Evolutionary conservation across 352 stramenopile species (phyloP).

Genomic region (Sclerospora graminicola): DNA sequence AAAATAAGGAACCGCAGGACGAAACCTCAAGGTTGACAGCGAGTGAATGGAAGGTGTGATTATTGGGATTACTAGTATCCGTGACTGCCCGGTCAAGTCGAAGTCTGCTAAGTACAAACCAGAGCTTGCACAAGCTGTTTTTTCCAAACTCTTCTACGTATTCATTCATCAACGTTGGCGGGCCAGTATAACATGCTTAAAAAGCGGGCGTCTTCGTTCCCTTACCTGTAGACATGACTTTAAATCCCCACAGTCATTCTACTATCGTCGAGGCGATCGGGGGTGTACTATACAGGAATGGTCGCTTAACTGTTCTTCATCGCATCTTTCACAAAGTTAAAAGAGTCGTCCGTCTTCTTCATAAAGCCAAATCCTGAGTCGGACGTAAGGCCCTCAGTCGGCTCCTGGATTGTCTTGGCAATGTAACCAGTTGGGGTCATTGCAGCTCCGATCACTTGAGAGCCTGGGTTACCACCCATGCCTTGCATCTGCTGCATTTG

Average conservation of each 20-base stretch:
- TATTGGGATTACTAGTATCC: background rate
- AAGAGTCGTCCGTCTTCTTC: conserved; percentile 84
- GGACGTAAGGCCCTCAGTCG: conserved; percentile 50
- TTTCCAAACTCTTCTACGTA: conserved; percentile 13
- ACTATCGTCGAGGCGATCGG: conserved; percentile 18
- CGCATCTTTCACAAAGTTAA: conserved; percentile 83
- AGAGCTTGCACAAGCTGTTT: conserved; percentile 17
- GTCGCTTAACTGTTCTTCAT: conserved; percentile 80
- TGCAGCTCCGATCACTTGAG: conserved; percentile 72
- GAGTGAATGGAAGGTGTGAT: background rate
- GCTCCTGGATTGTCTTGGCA: conserved; percentile 81
- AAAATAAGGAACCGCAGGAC: conserved; percentile 1
- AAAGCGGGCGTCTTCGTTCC: conserved; percentile 10
- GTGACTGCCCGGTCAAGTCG: background rate
- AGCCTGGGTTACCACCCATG: conserved; percentile 32
- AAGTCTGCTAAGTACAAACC: background rate
- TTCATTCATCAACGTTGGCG: conserved; percentile 21
- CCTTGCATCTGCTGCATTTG: conserved; percentile 56
- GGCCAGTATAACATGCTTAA: conserved; percentile 4
- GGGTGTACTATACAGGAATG: conserved; percentile 42
- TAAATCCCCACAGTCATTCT: conserved; percentile 19
- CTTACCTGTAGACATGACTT: conserved; percentile 18
- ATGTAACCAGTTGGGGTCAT: conserved; percentile 84
- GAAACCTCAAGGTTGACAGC: background rate
- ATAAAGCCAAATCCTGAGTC: conserved; percentile 78